Evolutionary conservation across 129 eudicot species (phyloP).

Genomic region (Artemisia annua): DNA sequence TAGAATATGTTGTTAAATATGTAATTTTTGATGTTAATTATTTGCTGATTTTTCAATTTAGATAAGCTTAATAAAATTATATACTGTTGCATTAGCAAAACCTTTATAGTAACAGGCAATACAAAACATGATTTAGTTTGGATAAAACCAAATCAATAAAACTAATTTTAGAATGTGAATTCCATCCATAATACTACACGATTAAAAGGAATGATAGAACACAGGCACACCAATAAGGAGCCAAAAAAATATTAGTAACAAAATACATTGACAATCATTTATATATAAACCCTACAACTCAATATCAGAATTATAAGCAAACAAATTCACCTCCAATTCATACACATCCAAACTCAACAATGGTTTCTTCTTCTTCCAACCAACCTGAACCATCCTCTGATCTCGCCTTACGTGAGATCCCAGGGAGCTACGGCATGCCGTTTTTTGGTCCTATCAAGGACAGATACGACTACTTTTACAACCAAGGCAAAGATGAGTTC

Average conservation of each 20-base stretch:
- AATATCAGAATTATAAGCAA: neutral
- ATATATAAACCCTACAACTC: too few species aligned
- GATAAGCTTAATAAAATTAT: too few species aligned
- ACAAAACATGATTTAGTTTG: too few species aligned
- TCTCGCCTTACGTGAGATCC: conserved; percentile 49
- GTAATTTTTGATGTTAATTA: too few species aligned
- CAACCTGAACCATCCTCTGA: conserved; percentile 17
- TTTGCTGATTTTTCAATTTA: too few species aligned
- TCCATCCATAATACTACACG: neutral
- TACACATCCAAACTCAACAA: neutral
- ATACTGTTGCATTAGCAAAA: too few species aligned
- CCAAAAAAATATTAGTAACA: neutral
- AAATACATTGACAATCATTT: neutral
- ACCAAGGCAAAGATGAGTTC: conserved; percentile 59
- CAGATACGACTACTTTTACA: conserved; percentile 56
- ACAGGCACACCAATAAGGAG: conserved; percentile 5
- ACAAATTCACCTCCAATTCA: neutral
- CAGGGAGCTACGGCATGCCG: conserved; percentile 59
- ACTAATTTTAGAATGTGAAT: neutral
- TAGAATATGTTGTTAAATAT: too few species aligned
- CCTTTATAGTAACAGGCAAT: too few species aligned
- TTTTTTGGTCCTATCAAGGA: conserved; percentile 62
- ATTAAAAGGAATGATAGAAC: neutral
- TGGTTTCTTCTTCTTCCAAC: conserved; percentile 28
- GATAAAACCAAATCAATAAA: too few species aligned